Conservation (phyloP, 2,329 filamentous ascomycete genomes). For the Colletotrichum cuscutae region DNA sequence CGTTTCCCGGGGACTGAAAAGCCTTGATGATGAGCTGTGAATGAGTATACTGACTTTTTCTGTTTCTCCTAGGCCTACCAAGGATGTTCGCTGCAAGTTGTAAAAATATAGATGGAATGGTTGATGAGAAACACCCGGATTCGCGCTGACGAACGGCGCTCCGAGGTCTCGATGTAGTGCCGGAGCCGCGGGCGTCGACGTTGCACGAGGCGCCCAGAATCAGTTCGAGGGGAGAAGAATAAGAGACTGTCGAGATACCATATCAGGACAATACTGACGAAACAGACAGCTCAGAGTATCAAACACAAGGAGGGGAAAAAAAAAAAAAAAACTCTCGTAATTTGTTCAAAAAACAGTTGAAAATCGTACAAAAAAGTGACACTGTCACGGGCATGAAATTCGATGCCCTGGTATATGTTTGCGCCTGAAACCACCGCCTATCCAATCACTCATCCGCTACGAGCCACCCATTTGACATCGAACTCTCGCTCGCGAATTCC, state of each 20-base stretch:
- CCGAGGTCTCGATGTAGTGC: neutral
- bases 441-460: neutral
- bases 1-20: no score
- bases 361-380: slow-evolving; percentile 9
- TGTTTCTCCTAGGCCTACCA: slow-evolving; percentile 4
- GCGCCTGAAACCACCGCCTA: neutral
- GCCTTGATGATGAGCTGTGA: neutral
- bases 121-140: neutral
- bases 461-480: neutral
- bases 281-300: slow-evolving; percentile 3
- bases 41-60: neutral
- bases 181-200: no score
- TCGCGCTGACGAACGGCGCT: neutral
- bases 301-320: neutral
- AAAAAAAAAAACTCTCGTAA: no score
- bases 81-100: slow-evolving; percentile 28
- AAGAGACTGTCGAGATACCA: neutral
- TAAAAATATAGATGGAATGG: neutral
- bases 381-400: neutral
- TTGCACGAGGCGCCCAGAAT: neutral
- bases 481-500: neutral
- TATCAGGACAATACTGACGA: neutral
- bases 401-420: slow-evolving; percentile 29
- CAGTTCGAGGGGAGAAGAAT: neutral
- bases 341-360: neutral